These are phyloP conservation scores for Plantago lanceolata DNA, from an alignment of 305 asterid species.

Conservation along the genomic window DNA sequence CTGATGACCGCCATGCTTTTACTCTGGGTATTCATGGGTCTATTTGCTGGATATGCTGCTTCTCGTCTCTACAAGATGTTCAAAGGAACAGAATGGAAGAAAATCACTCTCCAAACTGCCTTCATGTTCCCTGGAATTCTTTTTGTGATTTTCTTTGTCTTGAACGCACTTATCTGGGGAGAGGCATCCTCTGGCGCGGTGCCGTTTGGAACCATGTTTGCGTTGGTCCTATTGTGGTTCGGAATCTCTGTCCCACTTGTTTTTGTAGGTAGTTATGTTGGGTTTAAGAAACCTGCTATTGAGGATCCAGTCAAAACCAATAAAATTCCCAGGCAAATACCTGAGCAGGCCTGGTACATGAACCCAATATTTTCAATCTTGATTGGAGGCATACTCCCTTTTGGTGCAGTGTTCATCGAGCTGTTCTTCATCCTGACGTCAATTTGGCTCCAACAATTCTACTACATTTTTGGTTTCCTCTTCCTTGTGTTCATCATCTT, in stretches of 20 bases:
- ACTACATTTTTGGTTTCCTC: conserved; percentile 84
- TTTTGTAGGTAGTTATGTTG: conserved; percentile 71
- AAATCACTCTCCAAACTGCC: conserved; percentile 66
- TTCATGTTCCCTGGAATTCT: conserved; percentile 66
- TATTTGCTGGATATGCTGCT: conserved; percentile 76
- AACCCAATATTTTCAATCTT: conserved; percentile 75
- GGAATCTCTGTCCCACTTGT: conserved; percentile 83
- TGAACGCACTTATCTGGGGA: conserved; percentile 78
- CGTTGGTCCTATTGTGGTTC: conserved; percentile 67
- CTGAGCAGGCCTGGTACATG: conserved; percentile 97
- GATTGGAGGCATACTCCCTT: conserved; percentile 89
- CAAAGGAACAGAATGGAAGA: conserved; percentile 88
- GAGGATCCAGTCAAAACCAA: conserved; percentile 87
- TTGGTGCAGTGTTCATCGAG: conserved; percentile 90
- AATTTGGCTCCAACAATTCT: conserved; percentile 88
- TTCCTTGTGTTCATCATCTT: conserved; percentile 79
- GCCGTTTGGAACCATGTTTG: conserved; percentile 87
- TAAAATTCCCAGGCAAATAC: conserved; percentile 87
- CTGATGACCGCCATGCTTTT: conserved; percentile 86
- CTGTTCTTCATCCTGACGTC: conserved; percentile 85
- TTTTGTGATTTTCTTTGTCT: conserved; percentile 55
- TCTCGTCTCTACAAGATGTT: conserved; percentile 83
- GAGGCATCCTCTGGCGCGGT: conserved; percentile 84
- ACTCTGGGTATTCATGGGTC: conserved; percentile 86
- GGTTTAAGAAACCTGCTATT: conserved; percentile 63